A percentile compares a stretch with the other conserved stretches of the same genome.
These are phyloP conservation scores for Chalciporus piperatus DNA, from an alignment of 768 basidiomycete species.

Conservation along the genomic window DNA sequence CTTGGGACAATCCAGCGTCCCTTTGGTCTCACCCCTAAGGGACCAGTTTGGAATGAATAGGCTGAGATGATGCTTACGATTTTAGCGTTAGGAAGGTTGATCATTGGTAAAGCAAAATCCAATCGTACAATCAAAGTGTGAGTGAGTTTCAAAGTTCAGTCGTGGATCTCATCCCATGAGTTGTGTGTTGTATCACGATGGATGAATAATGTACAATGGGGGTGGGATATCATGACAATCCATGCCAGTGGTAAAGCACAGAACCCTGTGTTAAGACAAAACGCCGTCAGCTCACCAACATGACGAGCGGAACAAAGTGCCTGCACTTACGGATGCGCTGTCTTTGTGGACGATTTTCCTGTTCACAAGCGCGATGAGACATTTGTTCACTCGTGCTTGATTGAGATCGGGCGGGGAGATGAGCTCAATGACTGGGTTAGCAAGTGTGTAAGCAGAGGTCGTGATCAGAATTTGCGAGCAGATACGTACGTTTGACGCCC, in stretches of 20 bases:
- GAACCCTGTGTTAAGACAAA: constrained; percentile 44
- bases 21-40: too few species aligned
- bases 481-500: constrained; percentile 50
- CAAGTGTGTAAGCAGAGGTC: background rate
- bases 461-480: constrained; percentile 5
- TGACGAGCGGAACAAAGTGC: background rate
- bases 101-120: background rate
- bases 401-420: constrained; percentile 79
- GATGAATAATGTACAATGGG: background rate
- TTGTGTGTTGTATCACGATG: background rate
- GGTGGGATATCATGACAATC: constrained; percentile 35
- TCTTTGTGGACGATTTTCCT: constrained; percentile 82
- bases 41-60: too few species aligned
- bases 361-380: constrained; percentile 86
- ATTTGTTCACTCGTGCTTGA: constrained; percentile 91
- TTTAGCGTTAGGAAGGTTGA: background rate
- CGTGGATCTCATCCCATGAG: background rate
- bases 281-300: background rate
- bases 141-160: background rate
- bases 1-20: too few species aligned
- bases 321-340: constrained; percentile 49
- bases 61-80: too few species aligned
- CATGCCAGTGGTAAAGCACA: constrained; percentile 71
- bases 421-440: constrained; percentile 65
- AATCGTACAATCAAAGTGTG: background rate